Percentiles rank a stretch among this genome's conserved stretches.
Evolutionary conservation across 176 grass and related monocot genomes (phyloP).

Genomic region (Oryza meridionalis): DNA sequence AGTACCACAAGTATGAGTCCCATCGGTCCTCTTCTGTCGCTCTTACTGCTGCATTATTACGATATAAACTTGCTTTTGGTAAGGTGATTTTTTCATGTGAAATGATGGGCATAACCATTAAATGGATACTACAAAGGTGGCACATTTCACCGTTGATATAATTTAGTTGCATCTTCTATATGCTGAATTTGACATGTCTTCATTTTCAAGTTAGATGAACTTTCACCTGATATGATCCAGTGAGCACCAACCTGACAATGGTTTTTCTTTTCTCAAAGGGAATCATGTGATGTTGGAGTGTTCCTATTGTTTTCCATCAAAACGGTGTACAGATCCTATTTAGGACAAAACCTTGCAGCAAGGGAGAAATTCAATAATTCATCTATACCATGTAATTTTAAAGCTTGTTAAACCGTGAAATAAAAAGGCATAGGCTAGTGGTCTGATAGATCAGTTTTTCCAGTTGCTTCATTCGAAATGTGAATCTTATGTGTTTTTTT

Average conservation of each 20-base stretch:
- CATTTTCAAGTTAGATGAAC: not conserved
- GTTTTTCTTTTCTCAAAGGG: not conserved
- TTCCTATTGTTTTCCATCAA: not conserved
- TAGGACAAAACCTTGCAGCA: not conserved
- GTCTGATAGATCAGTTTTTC: constrained; percentile 15
- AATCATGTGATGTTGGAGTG: not conserved
- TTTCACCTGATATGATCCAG: not conserved
- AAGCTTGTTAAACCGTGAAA: not conserved
- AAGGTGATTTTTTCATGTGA: not conserved
- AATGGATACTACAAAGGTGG: not conserved
- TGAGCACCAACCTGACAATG: not conserved
- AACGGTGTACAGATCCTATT: not conserved
- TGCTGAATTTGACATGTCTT: not conserved
- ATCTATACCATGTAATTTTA: not conserved
- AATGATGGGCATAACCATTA: not conserved
- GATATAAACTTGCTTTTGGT: not conserved
- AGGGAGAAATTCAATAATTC: not conserved
- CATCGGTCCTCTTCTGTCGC: not conserved
- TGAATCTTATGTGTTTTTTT: too few relatives aligned
- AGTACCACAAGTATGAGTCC: constrained; percentile 69
- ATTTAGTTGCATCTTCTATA: not conserved
- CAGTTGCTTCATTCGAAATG: constrained; percentile 10
- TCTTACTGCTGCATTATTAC: not conserved
- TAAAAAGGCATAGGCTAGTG: not conserved
- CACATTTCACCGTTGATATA: not conserved